Evolutionary conservation across 768 basidiomycete genomes (phyloP).

Genomic region (Tremella mesenterica): DNA sequence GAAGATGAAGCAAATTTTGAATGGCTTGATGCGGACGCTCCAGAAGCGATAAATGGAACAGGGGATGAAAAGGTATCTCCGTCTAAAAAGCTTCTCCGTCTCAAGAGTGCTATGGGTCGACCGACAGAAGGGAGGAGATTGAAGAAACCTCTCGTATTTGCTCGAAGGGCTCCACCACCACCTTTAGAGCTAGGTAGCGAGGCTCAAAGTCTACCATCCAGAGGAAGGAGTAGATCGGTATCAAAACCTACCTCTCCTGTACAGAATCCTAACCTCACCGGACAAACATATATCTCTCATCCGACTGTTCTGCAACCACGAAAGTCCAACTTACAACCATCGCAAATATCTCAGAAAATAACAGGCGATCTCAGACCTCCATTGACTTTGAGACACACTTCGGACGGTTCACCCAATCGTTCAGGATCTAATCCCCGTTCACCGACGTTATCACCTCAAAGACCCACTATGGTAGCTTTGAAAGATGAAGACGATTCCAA

Average conservation of each 20-base stretch:
- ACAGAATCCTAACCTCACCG: too few relatives aligned
- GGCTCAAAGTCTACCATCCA: too few relatives aligned
- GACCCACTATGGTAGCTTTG: constrained; percentile 4
- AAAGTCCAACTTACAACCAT: background rate
- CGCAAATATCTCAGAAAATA: background rate
- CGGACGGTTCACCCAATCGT: background rate
- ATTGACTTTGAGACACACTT: background rate
- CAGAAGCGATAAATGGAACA: constrained; percentile 27
- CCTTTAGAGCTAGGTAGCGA: constrained; percentile 8
- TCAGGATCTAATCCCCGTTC: background rate
- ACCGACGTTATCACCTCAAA: background rate
- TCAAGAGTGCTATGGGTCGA: constrained; percentile 19
- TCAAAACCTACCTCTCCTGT: too few relatives aligned
- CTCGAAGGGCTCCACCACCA: constrained; percentile 30
- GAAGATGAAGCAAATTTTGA: constrained; percentile 38
- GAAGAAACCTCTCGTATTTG: constrained; percentile 25
- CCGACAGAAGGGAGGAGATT: constrained; percentile 23
- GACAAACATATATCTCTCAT: background rate
- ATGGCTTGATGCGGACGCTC: constrained; percentile 33
- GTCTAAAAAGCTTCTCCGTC: constrained; percentile 18
- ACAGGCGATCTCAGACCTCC: background rate
- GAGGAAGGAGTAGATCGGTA: too few relatives aligned
- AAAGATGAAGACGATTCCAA: background rate
- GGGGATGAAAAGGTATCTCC: constrained; percentile 12
- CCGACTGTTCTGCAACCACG: constrained; percentile 3